These are phyloP conservation scores for Ambrosiella xylebori DNA, from an alignment of 2,329 filamentous ascomycete species.

Conservation along the genomic window DNA sequence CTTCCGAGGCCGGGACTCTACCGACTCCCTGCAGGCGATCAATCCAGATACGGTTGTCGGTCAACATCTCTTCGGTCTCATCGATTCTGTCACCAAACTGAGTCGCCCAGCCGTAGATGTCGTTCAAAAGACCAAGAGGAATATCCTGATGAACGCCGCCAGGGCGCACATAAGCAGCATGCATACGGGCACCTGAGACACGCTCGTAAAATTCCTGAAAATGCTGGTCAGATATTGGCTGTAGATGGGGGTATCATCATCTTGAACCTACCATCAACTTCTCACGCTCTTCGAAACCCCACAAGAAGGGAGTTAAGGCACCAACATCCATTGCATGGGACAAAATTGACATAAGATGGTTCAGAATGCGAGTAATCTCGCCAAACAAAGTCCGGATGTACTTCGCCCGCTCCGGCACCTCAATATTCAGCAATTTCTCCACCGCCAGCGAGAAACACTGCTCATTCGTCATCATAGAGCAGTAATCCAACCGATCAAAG, in stretches of 20 bases:
- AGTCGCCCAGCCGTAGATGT: slow-evolving; percentile 99
- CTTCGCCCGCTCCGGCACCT: slow-evolving; percentile 89
- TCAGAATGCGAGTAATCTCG: slow-evolving; percentile 83
- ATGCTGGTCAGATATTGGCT: background rate
- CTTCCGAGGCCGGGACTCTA: slow-evolving; percentile 78
- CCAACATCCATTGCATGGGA: slow-evolving; percentile 99
- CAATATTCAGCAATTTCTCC: slow-evolving; percentile 93
- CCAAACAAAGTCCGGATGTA: slow-evolving; percentile 92
- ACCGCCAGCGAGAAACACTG: slow-evolving; percentile 91
- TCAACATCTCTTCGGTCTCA: slow-evolving; percentile 95
- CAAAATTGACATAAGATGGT: slow-evolving; percentile 94
- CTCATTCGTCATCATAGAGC: slow-evolving; percentile 99
- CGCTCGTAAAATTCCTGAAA: slow-evolving; percentile 97
- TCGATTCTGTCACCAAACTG: slow-evolving; percentile 98
- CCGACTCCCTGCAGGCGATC: slow-evolving; percentile 80
- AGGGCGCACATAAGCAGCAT: slow-evolving; percentile 90
- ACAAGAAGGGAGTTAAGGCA: slow-evolving; percentile 92
- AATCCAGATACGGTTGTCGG: slow-evolving; percentile 99
- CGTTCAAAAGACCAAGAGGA: slow-evolving; percentile 81
- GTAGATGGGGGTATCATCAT: background rate
- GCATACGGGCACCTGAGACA: slow-evolving; percentile 91
- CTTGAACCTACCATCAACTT: slow-evolving; percentile 75
- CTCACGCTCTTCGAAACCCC: slow-evolving; percentile 99
- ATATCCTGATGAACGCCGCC: slow-evolving; percentile 95
- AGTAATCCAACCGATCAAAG: slow-evolving; percentile 97